Evolutionary conservation across 106 monocot species (phyloP).

Genomic region (Dactylorhiza incarnata): DNA sequence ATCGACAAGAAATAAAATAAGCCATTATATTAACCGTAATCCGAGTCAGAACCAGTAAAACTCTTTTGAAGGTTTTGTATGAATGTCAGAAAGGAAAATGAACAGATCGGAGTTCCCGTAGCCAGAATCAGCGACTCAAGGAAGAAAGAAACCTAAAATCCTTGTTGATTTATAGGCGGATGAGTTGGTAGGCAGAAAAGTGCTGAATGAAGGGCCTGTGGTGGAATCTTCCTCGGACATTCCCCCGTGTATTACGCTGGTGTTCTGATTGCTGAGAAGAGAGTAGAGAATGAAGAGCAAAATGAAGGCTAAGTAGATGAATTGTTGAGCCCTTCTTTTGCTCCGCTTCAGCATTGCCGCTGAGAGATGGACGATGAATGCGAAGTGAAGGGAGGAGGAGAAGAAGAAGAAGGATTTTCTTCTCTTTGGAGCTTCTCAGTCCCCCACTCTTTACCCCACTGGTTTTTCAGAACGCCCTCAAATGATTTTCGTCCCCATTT

Average conservation of each 20-base stretch:
- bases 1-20: too few species aligned
- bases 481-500: too few species aligned
- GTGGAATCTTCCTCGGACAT: background rate
- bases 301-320: conserved; percentile 27
- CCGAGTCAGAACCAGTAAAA: background rate
- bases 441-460: background rate
- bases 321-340: conserved; percentile 25
- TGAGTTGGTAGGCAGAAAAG: conserved; percentile 13
- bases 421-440: background rate
- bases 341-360: conserved; percentile 43
- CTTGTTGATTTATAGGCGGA: conserved; percentile 4
- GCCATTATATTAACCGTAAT: background rate
- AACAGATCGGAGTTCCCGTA: background rate
- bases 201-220: conserved; percentile 18
- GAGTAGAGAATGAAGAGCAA: conserved; percentile 44
- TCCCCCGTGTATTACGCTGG: conserved; percentile 1
- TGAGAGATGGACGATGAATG: too few species aligned
- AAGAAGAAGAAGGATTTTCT: background rate
- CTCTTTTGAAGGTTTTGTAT: background rate
- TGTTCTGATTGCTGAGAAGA: conserved; percentile 25
- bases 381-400: too few species aligned
- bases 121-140: background rate
- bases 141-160: background rate
- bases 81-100: background rate
- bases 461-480: background rate